Conservation (phyloP, 208 protist species). For the Leptomonas pyrrhocoris region DNA sequence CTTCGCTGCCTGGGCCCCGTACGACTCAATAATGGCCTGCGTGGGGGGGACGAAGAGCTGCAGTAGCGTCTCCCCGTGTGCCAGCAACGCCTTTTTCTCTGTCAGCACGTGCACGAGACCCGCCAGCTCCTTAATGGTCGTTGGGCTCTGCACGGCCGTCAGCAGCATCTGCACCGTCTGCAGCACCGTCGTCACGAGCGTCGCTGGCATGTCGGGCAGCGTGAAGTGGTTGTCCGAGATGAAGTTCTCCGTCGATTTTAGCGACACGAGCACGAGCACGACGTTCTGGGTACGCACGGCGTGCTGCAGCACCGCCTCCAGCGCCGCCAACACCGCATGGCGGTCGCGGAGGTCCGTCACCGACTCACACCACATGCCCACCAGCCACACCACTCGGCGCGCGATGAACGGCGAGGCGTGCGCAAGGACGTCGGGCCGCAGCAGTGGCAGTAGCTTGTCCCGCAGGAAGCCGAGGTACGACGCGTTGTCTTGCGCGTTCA, state of each 20-base stretch:
- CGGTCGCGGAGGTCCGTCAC: constrained; percentile 41
- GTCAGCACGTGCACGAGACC: constrained; percentile 64
- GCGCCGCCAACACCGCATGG: constrained; percentile 44
- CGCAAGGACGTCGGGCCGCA: constrained; percentile 24
- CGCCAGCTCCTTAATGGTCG: constrained; percentile 49
- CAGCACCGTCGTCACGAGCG: constrained; percentile 52
- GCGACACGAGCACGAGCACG: constrained; percentile 58
- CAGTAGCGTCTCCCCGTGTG: constrained; percentile 51
- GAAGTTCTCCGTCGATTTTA: constrained; percentile 71
- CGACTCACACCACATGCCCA: constrained; percentile 89
- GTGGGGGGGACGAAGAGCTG: constrained; percentile 52
- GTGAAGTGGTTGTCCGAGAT: constrained; percentile 65
- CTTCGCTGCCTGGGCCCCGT: constrained; percentile 5
- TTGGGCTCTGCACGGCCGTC: constrained; percentile 39
- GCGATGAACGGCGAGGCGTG: constrained; percentile 55
- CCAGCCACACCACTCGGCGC: constrained; percentile 83
- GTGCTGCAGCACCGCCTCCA: constrained; percentile 54
- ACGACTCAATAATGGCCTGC: constrained; percentile 34
- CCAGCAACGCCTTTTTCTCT: constrained; percentile 45
- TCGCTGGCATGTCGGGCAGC: constrained; percentile 46
- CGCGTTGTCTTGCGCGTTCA: constrained; percentile 42
- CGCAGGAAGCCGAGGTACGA: constrained; percentile 64
- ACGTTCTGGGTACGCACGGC: constrained; percentile 22
- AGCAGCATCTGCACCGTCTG: constrained; percentile 53
- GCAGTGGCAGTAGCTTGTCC: constrained; percentile 61